These are phyloP conservation scores for Mortierella sp. DNA, from an alignment of 371 early-diverging fungal species.

Conservation along the genomic window DNA sequence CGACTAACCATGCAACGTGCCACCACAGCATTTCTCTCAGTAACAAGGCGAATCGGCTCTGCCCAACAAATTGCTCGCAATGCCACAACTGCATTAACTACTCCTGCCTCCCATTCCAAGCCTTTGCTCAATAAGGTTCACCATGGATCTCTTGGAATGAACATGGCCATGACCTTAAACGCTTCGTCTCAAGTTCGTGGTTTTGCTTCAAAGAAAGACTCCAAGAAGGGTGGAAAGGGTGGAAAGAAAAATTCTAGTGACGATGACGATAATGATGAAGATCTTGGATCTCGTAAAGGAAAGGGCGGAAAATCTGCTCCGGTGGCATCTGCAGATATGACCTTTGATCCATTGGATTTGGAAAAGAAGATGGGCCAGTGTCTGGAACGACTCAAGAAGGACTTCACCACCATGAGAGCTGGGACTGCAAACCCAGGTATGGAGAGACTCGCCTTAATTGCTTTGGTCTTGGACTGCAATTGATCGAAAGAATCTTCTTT, in stretches of 20 bases:
- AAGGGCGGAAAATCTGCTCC: constrained; percentile 33
- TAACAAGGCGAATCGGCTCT: constrained; percentile 16
- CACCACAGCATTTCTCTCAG: constrained; percentile 15
- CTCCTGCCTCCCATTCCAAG: constrained; percentile 4
- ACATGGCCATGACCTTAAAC: constrained; percentile 20
- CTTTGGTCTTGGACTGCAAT: neutral
- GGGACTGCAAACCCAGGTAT: constrained; percentile 85
- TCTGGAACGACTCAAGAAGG: constrained; percentile 66
- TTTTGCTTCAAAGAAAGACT: constrained; percentile 53
- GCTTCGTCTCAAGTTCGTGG: constrained; percentile 27
- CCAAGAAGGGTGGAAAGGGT: constrained; percentile 57
- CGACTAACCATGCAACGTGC: constrained; percentile 43
- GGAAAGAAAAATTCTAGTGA: constrained; percentile 51
- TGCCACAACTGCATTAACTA: neutral
- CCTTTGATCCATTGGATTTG: constrained; percentile 53
- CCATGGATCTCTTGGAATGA: constrained; percentile 18
- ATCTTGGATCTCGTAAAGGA: constrained; percentile 33
- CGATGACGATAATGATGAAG: constrained; percentile 49
- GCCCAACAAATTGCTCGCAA: neutral
- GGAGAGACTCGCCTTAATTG: too few relatives aligned
- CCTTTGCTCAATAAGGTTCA: constrained; percentile 9
- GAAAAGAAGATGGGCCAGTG: constrained; percentile 55
- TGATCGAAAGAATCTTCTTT: neutral
- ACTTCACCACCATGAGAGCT: constrained; percentile 74
- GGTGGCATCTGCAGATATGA: constrained; percentile 31